Evolutionary conservation across 768 basidiomycete species (phyloP).

Genomic region (Lactarius tabidus): DNA sequence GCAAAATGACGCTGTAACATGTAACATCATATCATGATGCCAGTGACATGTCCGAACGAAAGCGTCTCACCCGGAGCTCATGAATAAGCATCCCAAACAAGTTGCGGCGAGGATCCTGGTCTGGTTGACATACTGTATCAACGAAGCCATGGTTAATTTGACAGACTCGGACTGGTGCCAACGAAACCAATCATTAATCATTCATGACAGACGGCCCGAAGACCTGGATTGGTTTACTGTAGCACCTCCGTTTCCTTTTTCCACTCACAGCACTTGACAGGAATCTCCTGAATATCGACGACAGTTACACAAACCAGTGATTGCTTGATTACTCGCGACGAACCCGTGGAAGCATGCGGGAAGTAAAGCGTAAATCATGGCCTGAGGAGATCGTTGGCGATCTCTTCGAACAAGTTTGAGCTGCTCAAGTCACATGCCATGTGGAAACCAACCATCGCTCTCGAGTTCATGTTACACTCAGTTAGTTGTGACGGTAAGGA

Average conservation of each 20-base stretch:
- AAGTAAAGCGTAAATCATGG: background rate
- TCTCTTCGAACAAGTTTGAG: background rate
- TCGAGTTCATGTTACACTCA: conserved; percentile 1
- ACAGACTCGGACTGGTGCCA: background rate
- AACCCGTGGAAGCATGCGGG: background rate
- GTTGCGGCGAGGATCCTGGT: background rate
- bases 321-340: background rate
- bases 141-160: background rate
- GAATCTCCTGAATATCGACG: no score
- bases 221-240: background rate
- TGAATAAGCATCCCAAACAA: background rate
- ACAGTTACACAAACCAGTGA: background rate
- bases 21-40: background rate
- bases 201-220: background rate
- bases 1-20: background rate
- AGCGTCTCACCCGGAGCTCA: background rate
- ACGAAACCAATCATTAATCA: background rate
- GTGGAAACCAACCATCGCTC: background rate
- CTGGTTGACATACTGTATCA: background rate
- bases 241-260: background rate
- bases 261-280: background rate
- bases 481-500: conserved; percentile 24
- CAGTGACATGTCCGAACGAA: background rate
- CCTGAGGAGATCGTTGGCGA: background rate
- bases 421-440: background rate